Evolutionary conservation across 176 grass and related monocot genomes (phyloP), one percentile per base, ranked within the genome.

Genomic region (Oryza meridionalis): DNA sequence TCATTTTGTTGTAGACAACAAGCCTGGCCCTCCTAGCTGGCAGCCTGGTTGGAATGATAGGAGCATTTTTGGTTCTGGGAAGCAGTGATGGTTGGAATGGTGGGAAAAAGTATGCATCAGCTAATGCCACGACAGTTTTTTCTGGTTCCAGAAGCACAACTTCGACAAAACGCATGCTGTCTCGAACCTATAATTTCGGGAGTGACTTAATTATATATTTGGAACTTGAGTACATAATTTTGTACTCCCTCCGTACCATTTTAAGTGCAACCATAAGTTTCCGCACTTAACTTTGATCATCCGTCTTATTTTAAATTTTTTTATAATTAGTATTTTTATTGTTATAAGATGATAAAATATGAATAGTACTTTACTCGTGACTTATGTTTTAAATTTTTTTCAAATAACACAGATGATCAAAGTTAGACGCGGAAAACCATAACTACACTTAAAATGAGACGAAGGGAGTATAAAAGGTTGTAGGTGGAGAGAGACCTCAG

Each of bases 61-160:
- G 87, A 81, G 74, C 86, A 38, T 91, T 91, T 96, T 99, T 99
- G 46, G 78, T 92, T 83, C 96, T 90, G 5, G 93, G 96, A 26
- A 99, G 88, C 45, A 99, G 75, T 65, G 96, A 94, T 80, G 96
- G 96, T 90, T 96, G 93, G 70, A 99, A 99, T 35, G 96, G 96
- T 37, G 96, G 96, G 72, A 96, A 96, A 83, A 95, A 99, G 67
- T 99, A 96, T 32, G 93, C 96, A 87, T 99, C 96, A 31, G 96
- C 96, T 77, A 94, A 76, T 24, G 87, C 87, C 35, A 92, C 83
- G 58, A 92, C 75, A 64, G 71, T 86, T 70, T 92, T 92, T 63
- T 88, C 90, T 65, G 86, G 86, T 19, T 89, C 90, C 74, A 89
- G 59, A 22, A 92, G 82, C 71, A 92, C 90, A 27, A 59, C 90